Conservation (phyloP, 331 rosid genomes). For the Erythrophleum ivorense region DNA sequence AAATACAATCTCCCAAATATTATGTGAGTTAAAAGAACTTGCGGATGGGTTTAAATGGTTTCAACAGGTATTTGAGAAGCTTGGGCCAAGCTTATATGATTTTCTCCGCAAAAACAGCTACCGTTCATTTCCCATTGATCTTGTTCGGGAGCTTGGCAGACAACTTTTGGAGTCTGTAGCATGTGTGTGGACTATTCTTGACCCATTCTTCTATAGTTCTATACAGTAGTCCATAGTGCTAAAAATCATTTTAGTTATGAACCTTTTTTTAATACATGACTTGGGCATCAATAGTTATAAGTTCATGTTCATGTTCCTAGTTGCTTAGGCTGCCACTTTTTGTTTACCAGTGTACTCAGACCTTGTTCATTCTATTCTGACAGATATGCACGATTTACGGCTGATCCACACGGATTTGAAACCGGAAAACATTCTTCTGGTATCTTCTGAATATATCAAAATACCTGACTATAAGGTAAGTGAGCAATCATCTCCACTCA, state of each 20-base stretch:
- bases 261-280: too few species aligned
- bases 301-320: too few species aligned
- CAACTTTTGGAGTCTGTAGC: slow-evolving; percentile 91
- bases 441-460: slow-evolving; percentile 62
- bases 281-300: slow-evolving; percentile 14
- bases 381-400: slow-evolving; percentile 79
- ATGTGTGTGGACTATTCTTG: too few species aligned
- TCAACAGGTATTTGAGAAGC: too few species aligned
- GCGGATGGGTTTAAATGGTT: slow-evolving; percentile 82
- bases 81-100: slow-evolving; percentile 88
- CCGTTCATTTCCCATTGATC: slow-evolving; percentile 82
- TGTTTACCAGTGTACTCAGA: too few species aligned
- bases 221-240: too few species aligned
- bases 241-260: too few species aligned
- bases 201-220: too few species aligned
- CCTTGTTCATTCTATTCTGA: slow-evolving; percentile 17
- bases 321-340: too few species aligned
- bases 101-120: slow-evolving; percentile 87
- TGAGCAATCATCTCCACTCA: too few species aligned
- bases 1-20: slow-evolving; percentile 51
- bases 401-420: too few species aligned
- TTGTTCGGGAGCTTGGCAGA: slow-evolving; percentile 83
- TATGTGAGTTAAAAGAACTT: slow-evolving; percentile 70
- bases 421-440: slow-evolving; percentile 80
- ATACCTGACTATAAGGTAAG: slow-evolving; percentile 80